phyloP scores from a whole-genome alignment of 169 alveolate genomes.

The Plasmodium vivax region DNA sequence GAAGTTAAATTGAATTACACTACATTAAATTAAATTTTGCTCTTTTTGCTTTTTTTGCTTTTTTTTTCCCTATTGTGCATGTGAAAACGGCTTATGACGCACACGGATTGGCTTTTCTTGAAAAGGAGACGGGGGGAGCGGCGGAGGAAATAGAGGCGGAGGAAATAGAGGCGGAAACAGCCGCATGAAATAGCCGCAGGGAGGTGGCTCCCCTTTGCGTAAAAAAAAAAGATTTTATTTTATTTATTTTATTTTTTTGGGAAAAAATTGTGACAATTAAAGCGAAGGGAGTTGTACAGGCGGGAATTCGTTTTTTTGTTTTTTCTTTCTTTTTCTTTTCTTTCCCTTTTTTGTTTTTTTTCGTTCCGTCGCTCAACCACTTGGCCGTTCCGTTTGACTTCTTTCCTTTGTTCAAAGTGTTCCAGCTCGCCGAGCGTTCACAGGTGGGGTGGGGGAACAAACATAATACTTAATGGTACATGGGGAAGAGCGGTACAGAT shows the following conservation, averaged over 20 bases:
- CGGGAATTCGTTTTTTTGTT: not conserved
- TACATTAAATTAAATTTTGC: no score
- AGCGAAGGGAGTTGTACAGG: conserved; percentile 1
- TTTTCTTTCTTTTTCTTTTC: not conserved
- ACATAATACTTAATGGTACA: not conserved
- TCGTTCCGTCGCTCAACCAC: not conserved
- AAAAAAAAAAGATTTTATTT: not conserved
- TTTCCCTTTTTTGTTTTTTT: not conserved
- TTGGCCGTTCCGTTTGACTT: not conserved
- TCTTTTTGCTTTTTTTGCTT: no score
- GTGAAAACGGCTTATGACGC: not conserved
- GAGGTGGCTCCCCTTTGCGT: not conserved
- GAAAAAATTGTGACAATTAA: not conserved
- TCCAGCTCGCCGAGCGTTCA: not conserved
- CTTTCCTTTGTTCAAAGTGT: not conserved
- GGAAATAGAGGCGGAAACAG: not conserved
- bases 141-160: not conserved
- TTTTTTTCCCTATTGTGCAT: not conserved
- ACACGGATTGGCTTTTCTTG: conserved; percentile 1
- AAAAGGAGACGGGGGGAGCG: conserved; percentile 1
- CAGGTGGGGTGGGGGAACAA: not conserved
- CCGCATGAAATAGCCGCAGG: not conserved
- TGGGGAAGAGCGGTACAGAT: not conserved
- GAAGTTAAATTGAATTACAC: not conserved
- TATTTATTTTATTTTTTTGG: not conserved